Evolutionary conservation across 2,329 filamentous ascomycete genomes (phyloP), one percentile per base, ranked within the genome.

Genomic region (Diplocarpon rosae): DNA sequence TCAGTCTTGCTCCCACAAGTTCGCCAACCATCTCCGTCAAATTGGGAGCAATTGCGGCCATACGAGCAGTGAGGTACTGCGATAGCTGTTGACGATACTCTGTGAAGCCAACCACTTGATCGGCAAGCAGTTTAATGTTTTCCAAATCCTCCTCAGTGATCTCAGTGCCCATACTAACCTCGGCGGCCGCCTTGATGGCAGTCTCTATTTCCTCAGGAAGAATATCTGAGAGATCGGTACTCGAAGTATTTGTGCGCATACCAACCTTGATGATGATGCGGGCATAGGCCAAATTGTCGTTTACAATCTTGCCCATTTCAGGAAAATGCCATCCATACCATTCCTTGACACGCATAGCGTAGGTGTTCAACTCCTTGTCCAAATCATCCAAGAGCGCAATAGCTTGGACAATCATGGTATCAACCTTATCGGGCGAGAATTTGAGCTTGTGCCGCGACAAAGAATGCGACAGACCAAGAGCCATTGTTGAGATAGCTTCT

Each of bases 261-360:
- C 92, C 92, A 71, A 94, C 85, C 53, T 82, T 77, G 40, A 95
- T 69, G 47, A 98, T 87, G 47, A 98, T 81, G 55, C 82, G 83
- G 48, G 89, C 81, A 64, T 95, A 98, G 53, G 89, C 89, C 51
- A 95, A 71, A 69, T 98, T 98, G 74, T 98, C 92, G 66, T 93
- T 93, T 56, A 95, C 75, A 62, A 96, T 95, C 69, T 89, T 90
- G 62, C 86, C 89, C 75, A 98, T 80, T 71, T 98, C 92, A 33
- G 92, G 92, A 72, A 96, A 98, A 69, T 96, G 92, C 92, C 92
- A 98, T 60, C 92, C 92, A 64, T 98, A 98, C 92, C 92, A 98
- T 68, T 98, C 92, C 79, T 96, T 96, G 51, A 95, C 88, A 65
- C 92, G 78, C 92, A 98, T 98, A 53, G 92, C 90, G 63, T 95